phyloP scores from a whole-genome alignment of 2,329 filamentous ascomycete genomes.

The Elsinoe batatas region DNA sequence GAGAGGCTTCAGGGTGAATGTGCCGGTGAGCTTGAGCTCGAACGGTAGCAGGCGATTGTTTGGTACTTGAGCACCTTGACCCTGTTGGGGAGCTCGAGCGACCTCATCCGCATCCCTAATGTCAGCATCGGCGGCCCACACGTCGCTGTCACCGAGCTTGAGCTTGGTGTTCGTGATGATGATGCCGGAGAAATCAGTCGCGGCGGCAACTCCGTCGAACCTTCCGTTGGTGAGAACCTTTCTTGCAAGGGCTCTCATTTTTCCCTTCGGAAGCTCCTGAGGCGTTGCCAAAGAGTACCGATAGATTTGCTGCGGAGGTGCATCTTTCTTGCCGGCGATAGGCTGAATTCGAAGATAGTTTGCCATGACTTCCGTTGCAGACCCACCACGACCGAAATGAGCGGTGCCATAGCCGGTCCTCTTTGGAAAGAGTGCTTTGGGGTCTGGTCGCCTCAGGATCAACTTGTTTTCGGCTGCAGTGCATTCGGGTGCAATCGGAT shows the following conservation, averaged over 20 bases:
- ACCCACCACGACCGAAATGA: not conserved
- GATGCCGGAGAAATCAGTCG: constrained; percentile 33
- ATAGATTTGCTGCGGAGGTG: constrained; percentile 23
- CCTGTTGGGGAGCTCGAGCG: constrained; percentile 23
- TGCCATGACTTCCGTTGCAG: constrained; percentile 30
- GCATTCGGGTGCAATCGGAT: not conserved
- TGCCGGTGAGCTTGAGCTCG: constrained; percentile 26
- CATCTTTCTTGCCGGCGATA: constrained; percentile 22
- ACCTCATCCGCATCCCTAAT: constrained; percentile 9
- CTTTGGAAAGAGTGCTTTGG: not conserved
- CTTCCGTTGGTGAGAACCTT: constrained; percentile 30
- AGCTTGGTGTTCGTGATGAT: constrained; percentile 25
- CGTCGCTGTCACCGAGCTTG: constrained; percentile 17
- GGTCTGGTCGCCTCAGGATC: not conserved
- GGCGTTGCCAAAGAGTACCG: constrained; percentile 33
- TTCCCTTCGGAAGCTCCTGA: constrained; percentile 30
- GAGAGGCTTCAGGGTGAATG: constrained; percentile 32
- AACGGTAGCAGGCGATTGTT: constrained; percentile 22
- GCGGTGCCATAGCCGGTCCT: not conserved
- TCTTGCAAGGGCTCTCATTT: constrained; percentile 40
- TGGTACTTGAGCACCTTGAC: constrained; percentile 20
- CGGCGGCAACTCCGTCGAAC: constrained; percentile 25
- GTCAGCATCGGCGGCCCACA: constrained; percentile 13
- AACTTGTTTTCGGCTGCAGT: not conserved
- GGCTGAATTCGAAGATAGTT: constrained; percentile 34